Evolutionary conservation across 768 basidiomycete species (phyloP).

Genomic region (Mycena pura): DNA sequence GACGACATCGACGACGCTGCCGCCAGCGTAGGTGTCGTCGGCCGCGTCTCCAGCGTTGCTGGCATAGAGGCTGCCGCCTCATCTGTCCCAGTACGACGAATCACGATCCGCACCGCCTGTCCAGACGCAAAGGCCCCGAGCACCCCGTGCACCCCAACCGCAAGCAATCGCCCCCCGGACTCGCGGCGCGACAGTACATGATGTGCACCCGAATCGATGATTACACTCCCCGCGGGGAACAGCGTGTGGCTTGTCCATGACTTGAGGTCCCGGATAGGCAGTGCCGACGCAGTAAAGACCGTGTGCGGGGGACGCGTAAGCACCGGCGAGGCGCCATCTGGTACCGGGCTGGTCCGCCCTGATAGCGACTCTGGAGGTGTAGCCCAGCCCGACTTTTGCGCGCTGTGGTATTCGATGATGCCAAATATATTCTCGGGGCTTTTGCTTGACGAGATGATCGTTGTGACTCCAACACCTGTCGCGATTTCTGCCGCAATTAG

Average conservation of each 20-base stretch:
- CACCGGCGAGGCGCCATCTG: constrained; percentile 25
- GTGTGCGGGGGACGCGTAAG: constrained; percentile 80
- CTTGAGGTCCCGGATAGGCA: constrained; percentile 86
- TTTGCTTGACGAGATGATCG: constrained; percentile 88
- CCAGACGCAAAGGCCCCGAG: constrained; percentile 92
- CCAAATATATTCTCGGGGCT: constrained; percentile 73
- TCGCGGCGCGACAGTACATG: constrained; percentile 83
- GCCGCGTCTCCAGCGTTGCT: constrained; percentile 53
- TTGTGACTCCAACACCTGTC: constrained; percentile 92
- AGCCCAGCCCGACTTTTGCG: constrained; percentile 45
- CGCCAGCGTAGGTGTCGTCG: constrained; percentile 58
- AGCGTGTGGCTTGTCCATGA: constrained; percentile 98
- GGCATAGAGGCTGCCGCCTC: constrained; percentile 44
- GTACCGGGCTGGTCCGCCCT: constrained; percentile 25
- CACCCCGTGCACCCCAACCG: constrained; percentile 88
- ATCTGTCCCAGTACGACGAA: constrained; percentile 46
- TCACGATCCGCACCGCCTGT: constrained; percentile 88
- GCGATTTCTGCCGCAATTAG: constrained; percentile 98
- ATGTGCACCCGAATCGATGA: constrained; percentile 91
- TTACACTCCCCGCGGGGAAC: constrained; percentile 83
- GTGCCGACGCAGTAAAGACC: constrained; percentile 75
- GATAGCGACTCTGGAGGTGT: constrained; percentile 43
- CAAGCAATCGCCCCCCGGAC: constrained; percentile 90
- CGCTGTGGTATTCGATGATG: constrained; percentile 81
- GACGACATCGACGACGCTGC: constrained; percentile 51